A percentile compares a stretch with the other conserved stretches of the same genome.
Evolutionary conservation across 768 basidiomycete genomes (phyloP).

Genomic region (Suillus sp.): DNA sequence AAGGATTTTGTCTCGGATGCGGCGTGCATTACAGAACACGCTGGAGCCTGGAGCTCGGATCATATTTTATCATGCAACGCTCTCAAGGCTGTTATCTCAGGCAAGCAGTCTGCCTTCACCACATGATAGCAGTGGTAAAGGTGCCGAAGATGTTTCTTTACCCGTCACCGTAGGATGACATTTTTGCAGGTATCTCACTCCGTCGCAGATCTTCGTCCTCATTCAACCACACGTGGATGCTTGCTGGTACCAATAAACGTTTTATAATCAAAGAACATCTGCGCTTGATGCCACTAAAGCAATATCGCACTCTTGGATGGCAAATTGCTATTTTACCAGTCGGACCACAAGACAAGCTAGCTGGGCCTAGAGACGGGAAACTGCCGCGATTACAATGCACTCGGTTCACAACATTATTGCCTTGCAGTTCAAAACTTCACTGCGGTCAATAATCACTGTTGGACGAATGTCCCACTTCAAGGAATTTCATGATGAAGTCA

Average conservation of each 20-base stretch:
- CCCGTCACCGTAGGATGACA: background rate
- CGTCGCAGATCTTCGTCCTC: background rate
- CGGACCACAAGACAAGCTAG: background rate
- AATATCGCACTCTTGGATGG: background rate
- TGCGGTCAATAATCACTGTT: conserved; percentile 48
- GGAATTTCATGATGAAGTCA: conserved; percentile 60
- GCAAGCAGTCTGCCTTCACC: background rate
- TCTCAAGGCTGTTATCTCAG: background rate
- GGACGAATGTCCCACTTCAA: conserved; percentile 37
- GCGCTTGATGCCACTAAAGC: background rate
- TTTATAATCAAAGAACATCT: background rate
- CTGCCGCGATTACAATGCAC: background rate
- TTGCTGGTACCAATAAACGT: background rate
- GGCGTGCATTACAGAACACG: background rate
- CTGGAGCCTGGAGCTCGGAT: background rate
- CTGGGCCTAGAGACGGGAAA: background rate
- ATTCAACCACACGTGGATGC: background rate
- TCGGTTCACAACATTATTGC: background rate
- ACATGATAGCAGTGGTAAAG: background rate
- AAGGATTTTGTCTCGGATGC: background rate
- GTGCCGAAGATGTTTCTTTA: background rate
- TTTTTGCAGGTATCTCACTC: background rate
- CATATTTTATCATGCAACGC: background rate
- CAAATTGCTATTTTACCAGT: background rate
- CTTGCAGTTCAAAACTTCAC: conserved; percentile 31